A percentile compares a stretch with the other conserved stretches of the same genome.
These are phyloP conservation scores for Aspergillus intermedius DNA, from an alignment of 2,329 filamentous ascomycete species.

Conservation along the genomic window DNA sequence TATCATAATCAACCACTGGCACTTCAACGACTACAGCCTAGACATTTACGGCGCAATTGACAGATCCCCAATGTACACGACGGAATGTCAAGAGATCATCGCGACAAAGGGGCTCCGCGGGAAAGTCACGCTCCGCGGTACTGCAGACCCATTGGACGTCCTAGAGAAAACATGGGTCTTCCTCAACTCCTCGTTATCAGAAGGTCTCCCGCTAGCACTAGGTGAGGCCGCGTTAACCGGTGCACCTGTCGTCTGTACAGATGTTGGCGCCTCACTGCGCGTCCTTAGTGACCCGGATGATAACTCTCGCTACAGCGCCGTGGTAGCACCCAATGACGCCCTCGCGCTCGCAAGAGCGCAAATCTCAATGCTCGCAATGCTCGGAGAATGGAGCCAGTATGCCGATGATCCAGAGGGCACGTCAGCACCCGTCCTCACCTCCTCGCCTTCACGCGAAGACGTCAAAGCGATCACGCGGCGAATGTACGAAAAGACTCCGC, in stretches of 20 bases:
- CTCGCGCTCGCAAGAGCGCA: conserved; percentile 55
- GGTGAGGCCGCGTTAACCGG: conserved; percentile 43
- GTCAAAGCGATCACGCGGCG: conserved; percentile 49
- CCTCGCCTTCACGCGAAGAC: conserved; percentile 45
- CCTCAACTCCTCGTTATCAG: conserved; percentile 42
- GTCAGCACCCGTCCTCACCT: conserved; percentile 39
- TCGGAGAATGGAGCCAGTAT: conserved; percentile 56
- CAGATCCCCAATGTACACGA: conserved; percentile 56
- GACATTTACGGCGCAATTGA: conserved; percentile 60
- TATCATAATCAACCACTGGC: conserved; percentile 60
- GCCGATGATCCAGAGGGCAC: conserved; percentile 44
- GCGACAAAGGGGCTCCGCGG: conserved; percentile 48
- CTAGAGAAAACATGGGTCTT: conserved; percentile 54
- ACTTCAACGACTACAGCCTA: conserved; percentile 58
- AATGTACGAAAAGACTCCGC: conserved; percentile 55
- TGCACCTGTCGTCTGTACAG: conserved; percentile 39
- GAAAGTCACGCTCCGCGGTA: conserved; percentile 49
- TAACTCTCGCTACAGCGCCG: conserved; percentile 51
- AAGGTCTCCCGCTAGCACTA: conserved; percentile 41
- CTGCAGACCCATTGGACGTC: conserved; percentile 51
- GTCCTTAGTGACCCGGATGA: conserved; percentile 39
- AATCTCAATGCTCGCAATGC: conserved; percentile 55
- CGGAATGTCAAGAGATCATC: conserved; percentile 53
- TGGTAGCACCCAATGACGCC: conserved; percentile 60
- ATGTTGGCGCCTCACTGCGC: conserved; percentile 36